Evolutionary conservation across 176 grass and related monocot species (phyloP).

Genomic region (Juncus effusus): DNA sequence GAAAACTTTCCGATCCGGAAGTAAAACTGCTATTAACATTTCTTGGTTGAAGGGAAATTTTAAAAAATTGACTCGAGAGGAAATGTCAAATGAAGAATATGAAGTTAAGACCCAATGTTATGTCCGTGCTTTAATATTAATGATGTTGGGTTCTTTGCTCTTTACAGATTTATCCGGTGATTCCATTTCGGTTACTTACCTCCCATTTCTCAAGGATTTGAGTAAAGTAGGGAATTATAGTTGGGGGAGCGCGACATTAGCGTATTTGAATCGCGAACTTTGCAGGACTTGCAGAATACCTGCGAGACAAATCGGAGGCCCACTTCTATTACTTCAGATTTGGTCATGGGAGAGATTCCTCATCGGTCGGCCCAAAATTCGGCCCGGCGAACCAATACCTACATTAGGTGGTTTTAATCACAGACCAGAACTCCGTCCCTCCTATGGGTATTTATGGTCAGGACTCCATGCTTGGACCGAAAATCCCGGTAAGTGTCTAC

Average conservation of each 20-base stretch:
- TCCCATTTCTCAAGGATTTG: slow-evolving; percentile 18
- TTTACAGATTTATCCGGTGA: slow-evolving; percentile 24
- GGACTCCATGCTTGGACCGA: slow-evolving; percentile 3
- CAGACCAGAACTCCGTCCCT: slow-evolving; percentile 1
- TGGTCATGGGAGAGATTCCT: slow-evolving; percentile 17
- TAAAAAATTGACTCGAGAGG: not conserved
- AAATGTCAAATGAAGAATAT: not conserved
- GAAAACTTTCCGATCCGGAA: slow-evolving; percentile 9
- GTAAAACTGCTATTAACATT: slow-evolving; percentile 13
- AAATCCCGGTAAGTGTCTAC: not conserved
- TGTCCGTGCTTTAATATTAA: slow-evolving; percentile 22
- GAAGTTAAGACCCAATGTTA: not conserved
- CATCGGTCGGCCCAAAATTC: slow-evolving; percentile 10
- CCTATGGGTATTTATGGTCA: slow-evolving; percentile 22
- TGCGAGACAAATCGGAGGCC: slow-evolving; percentile 10
- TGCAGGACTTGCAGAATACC: slow-evolving; percentile 16
- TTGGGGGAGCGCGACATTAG: slow-evolving; percentile 7
- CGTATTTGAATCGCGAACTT: slow-evolving; percentile 20
- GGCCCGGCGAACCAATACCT: slow-evolving; percentile 7
- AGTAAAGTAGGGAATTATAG: slow-evolving; percentile 13
- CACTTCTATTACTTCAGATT: slow-evolving; percentile 14
- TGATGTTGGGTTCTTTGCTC: slow-evolving; percentile 17
- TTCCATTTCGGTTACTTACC: slow-evolving; percentile 17
- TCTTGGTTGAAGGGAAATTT: slow-evolving; percentile 16
- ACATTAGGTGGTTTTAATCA: slow-evolving; percentile 1